phyloP scores from a whole-genome alignment of 179 eudicot species.

The Patellifolia procumbens region DNA sequence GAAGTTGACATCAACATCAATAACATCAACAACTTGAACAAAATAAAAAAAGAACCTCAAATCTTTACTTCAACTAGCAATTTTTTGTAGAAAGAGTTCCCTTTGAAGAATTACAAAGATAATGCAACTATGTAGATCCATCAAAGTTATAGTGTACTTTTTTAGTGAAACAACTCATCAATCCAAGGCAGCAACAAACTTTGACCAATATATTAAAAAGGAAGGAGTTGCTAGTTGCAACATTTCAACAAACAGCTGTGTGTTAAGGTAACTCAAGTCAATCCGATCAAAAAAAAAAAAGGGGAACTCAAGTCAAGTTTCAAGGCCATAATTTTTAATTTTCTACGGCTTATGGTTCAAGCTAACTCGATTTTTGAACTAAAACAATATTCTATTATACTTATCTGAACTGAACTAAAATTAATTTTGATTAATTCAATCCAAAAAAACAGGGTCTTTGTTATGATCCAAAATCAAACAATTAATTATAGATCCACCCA shows the following conservation, averaged over 20 bases:
- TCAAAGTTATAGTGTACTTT: not conserved
- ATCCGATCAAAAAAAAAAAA: too few species aligned
- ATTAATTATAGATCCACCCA: not conserved
- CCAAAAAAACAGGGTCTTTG: too few species aligned
- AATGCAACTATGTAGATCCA: not conserved
- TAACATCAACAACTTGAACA: constrained; percentile 19
- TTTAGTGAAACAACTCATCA: not conserved
- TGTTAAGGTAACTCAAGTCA: too few species aligned
- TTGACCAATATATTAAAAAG: not conserved
- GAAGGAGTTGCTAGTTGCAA: not conserved
- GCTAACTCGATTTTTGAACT: not conserved
- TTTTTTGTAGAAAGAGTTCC: constrained; percentile 12
- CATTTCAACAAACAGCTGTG: not conserved
- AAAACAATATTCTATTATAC: too few species aligned
- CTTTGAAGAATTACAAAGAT: constrained; percentile 1
- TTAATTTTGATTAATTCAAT: not conserved
- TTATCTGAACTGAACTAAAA: not conserved
- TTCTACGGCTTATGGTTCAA: not conserved
- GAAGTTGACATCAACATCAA: constrained; percentile 25
- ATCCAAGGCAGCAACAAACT: constrained; percentile 6
- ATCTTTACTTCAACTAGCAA: constrained; percentile 23
- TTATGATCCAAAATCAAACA: not conserved
- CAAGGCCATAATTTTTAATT: not conserved
- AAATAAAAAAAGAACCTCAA: constrained; percentile 16
- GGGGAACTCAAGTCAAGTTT: not conserved